Conservation (phyloP, 768 basidiomycete species). For the Amanita rubescens region DNA sequence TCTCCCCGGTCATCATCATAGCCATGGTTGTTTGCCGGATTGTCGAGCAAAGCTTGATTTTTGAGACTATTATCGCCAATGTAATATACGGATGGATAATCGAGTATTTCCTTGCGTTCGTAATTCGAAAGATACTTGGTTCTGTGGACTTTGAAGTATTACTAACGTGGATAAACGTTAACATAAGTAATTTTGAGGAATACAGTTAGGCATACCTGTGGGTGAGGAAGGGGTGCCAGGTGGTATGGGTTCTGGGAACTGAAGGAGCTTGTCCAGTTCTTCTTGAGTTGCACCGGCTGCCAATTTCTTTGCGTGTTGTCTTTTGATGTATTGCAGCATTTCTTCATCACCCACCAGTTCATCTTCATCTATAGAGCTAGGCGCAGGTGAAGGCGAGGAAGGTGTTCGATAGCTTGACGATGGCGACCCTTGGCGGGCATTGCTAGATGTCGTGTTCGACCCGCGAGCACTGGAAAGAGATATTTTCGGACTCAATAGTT, state of each 20-base stretch:
- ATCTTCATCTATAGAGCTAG: slow-evolving; percentile 75
- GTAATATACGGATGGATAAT: slow-evolving; percentile 79
- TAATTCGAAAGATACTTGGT: slow-evolving; percentile 74
- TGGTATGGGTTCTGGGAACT: slow-evolving; percentile 85
- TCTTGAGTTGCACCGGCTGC: slow-evolving; percentile 78
- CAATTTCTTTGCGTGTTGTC: slow-evolving; percentile 84
- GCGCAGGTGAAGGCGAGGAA: slow-evolving; percentile 81
- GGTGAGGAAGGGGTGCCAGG: slow-evolving; percentile 64
- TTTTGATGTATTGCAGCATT: slow-evolving; percentile 90
- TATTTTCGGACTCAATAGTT: slow-evolving; percentile 74
- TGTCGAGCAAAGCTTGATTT: slow-evolving; percentile 69
- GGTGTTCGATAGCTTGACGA: slow-evolving; percentile 68
- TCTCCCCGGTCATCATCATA: slow-evolving; percentile 99
- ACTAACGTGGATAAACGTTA: slow-evolving; percentile 30
- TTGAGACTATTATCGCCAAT: slow-evolving; percentile 77
- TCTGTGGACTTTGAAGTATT: slow-evolving; percentile 57
- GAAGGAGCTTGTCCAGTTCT: slow-evolving; percentile 80
- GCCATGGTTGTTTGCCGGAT: slow-evolving; percentile 79
- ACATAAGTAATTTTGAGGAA: neutral
- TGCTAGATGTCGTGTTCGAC: slow-evolving; percentile 35
- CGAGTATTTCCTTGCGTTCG: slow-evolving; percentile 87
- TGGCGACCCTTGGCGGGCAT: slow-evolving; percentile 49
- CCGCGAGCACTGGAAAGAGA: slow-evolving; percentile 47
- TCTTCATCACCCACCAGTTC: slow-evolving; percentile 90
- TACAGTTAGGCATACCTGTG: slow-evolving; percentile 42